Evolutionary conservation across 2,329 filamentous ascomycete genomes (phyloP).

Genomic region (Didymella sp.): DNA sequence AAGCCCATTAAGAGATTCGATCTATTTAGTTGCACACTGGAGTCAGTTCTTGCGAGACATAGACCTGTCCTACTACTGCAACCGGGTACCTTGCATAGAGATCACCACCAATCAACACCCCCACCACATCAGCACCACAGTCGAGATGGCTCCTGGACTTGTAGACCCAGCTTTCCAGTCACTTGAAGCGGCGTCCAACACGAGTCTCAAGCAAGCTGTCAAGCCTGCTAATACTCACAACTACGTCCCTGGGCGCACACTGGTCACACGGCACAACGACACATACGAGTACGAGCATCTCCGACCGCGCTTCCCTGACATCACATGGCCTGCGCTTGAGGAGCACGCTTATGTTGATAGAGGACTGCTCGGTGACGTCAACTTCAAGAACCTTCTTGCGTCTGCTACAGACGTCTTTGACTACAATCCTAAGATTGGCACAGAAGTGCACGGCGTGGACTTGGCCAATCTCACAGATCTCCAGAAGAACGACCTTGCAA

Average conservation of each 20-base stretch:
- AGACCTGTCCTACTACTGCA: conserved; percentile 1
- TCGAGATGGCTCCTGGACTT: conserved; percentile 45
- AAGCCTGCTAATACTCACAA: conserved; percentile 40
- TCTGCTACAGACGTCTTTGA: conserved; percentile 63
- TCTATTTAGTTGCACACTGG: not conserved
- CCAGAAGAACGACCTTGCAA: conserved; percentile 63
- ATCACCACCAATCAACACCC: not conserved
- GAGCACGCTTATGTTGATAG: conserved; percentile 61
- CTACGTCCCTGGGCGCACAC: conserved; percentile 59
- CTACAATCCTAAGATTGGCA: conserved; percentile 64
- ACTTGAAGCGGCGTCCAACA: conserved; percentile 13
- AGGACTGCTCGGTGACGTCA: conserved; percentile 60
- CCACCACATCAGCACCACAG: conserved; percentile 2
- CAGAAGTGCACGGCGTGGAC: conserved; percentile 60
- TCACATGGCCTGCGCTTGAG: conserved; percentile 59
- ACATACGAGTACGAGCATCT: conserved; percentile 61
- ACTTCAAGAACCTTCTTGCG: conserved; percentile 61
- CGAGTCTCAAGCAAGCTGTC: conserved; percentile 21
- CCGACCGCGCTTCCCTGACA: conserved; percentile 60
- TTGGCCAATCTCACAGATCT: conserved; percentile 58
- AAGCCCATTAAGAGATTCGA: too few relatives aligned
- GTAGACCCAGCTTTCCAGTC: conserved; percentile 37
- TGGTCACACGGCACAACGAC: conserved; percentile 54
- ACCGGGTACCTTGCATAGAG: conserved; percentile 11
- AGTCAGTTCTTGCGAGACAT: not conserved